These are phyloP conservation scores for Xylaria castorea DNA, from an alignment of 495 filamentous ascomycete genomes.

Conservation along the genomic window DNA sequence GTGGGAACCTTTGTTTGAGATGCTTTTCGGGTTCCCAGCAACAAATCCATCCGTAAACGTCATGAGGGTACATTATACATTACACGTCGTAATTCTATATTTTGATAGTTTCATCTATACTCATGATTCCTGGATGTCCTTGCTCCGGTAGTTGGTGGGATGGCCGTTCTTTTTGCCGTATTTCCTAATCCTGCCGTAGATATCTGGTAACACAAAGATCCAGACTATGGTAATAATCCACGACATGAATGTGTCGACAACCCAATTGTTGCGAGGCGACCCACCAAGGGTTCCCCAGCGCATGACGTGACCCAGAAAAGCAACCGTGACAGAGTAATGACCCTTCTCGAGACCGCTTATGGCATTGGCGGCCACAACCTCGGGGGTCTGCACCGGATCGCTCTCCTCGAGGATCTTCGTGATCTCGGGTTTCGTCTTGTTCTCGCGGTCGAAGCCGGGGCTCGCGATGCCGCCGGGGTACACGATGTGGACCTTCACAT, in stretches of 20 bases:
- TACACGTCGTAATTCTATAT: background rate
- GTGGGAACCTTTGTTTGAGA: background rate
- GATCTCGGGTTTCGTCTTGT: constrained; percentile 78
- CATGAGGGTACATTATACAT: constrained; percentile 13
- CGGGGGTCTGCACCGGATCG: constrained; percentile 79
- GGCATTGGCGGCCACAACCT: constrained; percentile 73
- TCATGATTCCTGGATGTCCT: constrained; percentile 24
- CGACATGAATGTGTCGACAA: constrained; percentile 66
- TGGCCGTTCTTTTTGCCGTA: constrained; percentile 66
- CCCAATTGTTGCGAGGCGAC: constrained; percentile 61
- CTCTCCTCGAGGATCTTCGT: constrained; percentile 82
- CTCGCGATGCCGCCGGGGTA: constrained; percentile 83
- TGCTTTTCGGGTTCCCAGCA: background rate
- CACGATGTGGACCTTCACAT: constrained; percentile 81
- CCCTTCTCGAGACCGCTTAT: constrained; percentile 80
- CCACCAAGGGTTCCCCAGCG: constrained; percentile 65
- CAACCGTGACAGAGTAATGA: constrained; percentile 76
- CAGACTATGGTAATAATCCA: constrained; percentile 64
- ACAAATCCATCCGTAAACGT: background rate
- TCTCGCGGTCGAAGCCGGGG: constrained; percentile 79
- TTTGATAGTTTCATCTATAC: background rate
- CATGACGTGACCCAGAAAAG: constrained; percentile 72
- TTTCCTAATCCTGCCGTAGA: constrained; percentile 65
- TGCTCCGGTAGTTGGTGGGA: constrained; percentile 47
- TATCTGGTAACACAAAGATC: constrained; percentile 63